Base-by-base conservation (phyloP, 2,329 filamentous ascomycete genomes). In the Tolypocladium nubicola region DNA sequence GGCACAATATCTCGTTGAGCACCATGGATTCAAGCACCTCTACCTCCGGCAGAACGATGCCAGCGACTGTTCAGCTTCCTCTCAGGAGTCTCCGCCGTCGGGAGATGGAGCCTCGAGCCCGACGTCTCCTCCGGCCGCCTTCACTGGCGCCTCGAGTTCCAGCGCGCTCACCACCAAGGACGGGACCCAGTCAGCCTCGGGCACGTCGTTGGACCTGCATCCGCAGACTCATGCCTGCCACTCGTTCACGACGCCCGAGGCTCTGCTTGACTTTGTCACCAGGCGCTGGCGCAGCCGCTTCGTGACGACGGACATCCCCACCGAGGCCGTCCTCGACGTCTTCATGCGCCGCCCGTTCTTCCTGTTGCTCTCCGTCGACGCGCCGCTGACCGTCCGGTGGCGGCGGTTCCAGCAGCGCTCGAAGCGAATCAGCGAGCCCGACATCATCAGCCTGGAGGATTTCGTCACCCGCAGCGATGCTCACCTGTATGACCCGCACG, bases 311-410 rank as follows among this genome's bases (percentile, higher is more conserved):
- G 87, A 94, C 67, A 85, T 97, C 61, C 83, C 85, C 75, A 84
- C 86, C 63, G 87, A 91, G 63, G 70, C 72, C 3, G 81, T 87
- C 9, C 81, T 96, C 5, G 89, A 97, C 64, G 79, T 85, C 30
- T 84, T 97, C 54, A 76, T 86, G 59, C 81, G 86, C 23, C 83
- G 94, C 9, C 94, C 94, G 1, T 97, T 96, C 76, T 97, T 97
- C 77, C 81, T 99, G 54, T 83, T 97, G 39, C 78, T 99, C 67
- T 93, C 90, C 70, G 85, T 97, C 53, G 93, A 97, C 71, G 93
- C 92, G 5, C 94, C 94, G 1, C 80, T 97, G 52, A 88, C 83
- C 54, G 78, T 93, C 50, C 87, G 94, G 55, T 97, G 90, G 89
- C 79, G 82, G 65, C 87, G 94, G 52, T 91, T 88, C 75, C 84